These are phyloP conservation scores for Amylocystis lapponica DNA, from an alignment of 768 basidiomycete genomes.

Conservation along the genomic window DNA sequence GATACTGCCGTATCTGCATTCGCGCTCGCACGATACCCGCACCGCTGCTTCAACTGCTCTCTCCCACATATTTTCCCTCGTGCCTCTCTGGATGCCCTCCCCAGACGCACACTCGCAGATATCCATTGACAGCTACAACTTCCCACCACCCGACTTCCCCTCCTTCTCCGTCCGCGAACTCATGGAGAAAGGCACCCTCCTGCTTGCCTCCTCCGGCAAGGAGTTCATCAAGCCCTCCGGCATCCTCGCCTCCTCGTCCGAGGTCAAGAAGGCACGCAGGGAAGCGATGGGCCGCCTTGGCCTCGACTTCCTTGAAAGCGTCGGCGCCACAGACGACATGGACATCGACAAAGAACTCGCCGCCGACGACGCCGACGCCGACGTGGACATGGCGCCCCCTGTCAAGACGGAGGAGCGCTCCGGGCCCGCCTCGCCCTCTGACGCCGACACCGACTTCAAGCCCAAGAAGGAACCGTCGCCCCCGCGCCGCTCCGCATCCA, in stretches of 20 bases:
- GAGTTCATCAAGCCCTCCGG: slow-evolving; percentile 77
- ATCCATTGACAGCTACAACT: slow-evolving; percentile 21
- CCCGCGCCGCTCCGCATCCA: slow-evolving; percentile 38
- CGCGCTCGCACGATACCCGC: slow-evolving; percentile 89
- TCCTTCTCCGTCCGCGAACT: slow-evolving; percentile 74
- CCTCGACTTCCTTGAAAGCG: slow-evolving; percentile 75
- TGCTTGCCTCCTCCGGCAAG: slow-evolving; percentile 90
- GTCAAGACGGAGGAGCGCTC: slow-evolving; percentile 36
- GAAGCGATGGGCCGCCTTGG: slow-evolving; percentile 88
- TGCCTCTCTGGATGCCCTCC: slow-evolving; percentile 73
- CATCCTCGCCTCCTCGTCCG: slow-evolving; percentile 65
- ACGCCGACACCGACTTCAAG: slow-evolving; percentile 31
- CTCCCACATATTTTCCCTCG: slow-evolving; percentile 78
- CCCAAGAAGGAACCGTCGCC: slow-evolving; percentile 26
- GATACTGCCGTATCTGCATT: slow-evolving; percentile 89
- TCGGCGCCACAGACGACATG: slow-evolving; percentile 71
- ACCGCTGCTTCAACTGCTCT: slow-evolving; percentile 85
- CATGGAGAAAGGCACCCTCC: slow-evolving; percentile 66
- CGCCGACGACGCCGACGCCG: slow-evolving; percentile 44
- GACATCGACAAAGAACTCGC: slow-evolving; percentile 81
- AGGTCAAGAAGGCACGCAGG: slow-evolving; percentile 82
- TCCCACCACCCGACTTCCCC: slow-evolving; percentile 54
- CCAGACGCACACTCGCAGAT: slow-evolving; percentile 28
- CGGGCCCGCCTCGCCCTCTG: slow-evolving; percentile 36
- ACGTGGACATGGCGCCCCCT: slow-evolving; percentile 28